Evolutionary conservation across 495 filamentous ascomycete genomes (phyloP), one percentile per base, ranked within the genome.

Genomic region (Aspergillus nidulans): DNA sequence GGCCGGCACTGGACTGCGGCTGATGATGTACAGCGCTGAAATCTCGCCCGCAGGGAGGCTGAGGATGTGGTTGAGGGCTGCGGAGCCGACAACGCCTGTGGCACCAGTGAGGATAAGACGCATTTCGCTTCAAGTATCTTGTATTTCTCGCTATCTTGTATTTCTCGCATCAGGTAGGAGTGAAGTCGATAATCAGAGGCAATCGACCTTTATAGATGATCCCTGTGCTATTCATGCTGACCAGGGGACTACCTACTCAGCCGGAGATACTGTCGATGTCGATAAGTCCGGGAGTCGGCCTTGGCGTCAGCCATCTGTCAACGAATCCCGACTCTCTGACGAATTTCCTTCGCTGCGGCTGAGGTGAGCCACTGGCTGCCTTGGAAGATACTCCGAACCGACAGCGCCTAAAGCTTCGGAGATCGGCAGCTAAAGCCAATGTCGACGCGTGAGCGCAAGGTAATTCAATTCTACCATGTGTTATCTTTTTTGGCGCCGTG

Each of bases 61-160:
- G 52, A 90, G 74, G 77, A 89, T 86, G 49, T 78, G 73, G 49
- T 85, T 77, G 1, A 90, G 76, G 20, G 82, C 80, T 21, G 71
- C 80, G 5, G 80, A 81, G 67, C 87, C 87, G 16, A 89, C 81
- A 4, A 89, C 77, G 56, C 87, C 87, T 0, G 87, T 91, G 7
- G 86, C 86, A 32, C 87, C 87, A 0, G 87, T 90, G 38, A 90
- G 78, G 49, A 91, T 84, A 53, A 91, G 72, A 75, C 87, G 86
- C 85, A 88, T 87, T 4, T 47, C 60, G 42, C 20, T 21, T 9
- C 20, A 9, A 10, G 4, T n/a, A n/a, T n/a, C n/a, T n/a, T n/a
- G n/a, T n/a, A n/a, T n/a, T n/a, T n/a, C n/a, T n/a, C n/a, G n/a
- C n/a, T n/a, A n/a, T n/a, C n/a, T n/a, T n/a, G n/a, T n/a, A n/a